A percentile compares a stretch with the other conserved stretches of the same genome.
phyloP scores from a whole-genome alignment of 164 flowering plant species.

The Aristolochia contorta region DNA sequence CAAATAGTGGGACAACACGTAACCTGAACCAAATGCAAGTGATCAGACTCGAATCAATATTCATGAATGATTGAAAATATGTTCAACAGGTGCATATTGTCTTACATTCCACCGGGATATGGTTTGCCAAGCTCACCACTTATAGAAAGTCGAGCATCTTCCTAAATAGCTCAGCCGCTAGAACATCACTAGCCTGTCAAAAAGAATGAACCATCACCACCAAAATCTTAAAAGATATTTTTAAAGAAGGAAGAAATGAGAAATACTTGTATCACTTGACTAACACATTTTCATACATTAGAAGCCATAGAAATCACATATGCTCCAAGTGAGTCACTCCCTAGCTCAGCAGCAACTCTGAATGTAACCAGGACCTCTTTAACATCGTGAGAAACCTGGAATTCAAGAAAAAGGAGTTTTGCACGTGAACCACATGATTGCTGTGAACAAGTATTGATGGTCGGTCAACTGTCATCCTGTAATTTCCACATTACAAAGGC shows the following conservation, averaged over 20 bases:
- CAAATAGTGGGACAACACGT: conserved; percentile 95
- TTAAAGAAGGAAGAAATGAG: background rate
- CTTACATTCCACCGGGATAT: conserved; percentile 93
- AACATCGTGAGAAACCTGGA: conserved; percentile 73
- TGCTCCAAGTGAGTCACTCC: conserved; percentile 91
- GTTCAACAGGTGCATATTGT: background rate
- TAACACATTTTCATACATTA: conserved; percentile 40
- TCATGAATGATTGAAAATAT: background rate
- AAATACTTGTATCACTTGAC: background rate
- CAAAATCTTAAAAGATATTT: too few relatives aligned
- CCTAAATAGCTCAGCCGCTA: conserved; percentile 95
- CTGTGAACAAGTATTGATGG: conserved; percentile 29
- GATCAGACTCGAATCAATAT: background rate
- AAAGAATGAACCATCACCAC: background rate
- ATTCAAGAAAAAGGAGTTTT: background rate
- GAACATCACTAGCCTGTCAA: conserved; percentile 90
- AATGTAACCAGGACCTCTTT: conserved; percentile 95
- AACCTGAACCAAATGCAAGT: conserved; percentile 14
- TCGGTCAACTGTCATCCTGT: conserved; percentile 1
- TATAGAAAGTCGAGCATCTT: conserved; percentile 87
- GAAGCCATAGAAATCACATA: conserved; percentile 99
- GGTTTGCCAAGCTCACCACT: conserved; percentile 83
- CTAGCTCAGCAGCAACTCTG: conserved; percentile 90
- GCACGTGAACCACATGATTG: conserved; percentile 53
- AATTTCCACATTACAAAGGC: background rate